These are phyloP conservation scores for Phytopythium mirpurense DNA, from an alignment of 352 stramenopile genomes.

Conservation along the genomic window DNA sequence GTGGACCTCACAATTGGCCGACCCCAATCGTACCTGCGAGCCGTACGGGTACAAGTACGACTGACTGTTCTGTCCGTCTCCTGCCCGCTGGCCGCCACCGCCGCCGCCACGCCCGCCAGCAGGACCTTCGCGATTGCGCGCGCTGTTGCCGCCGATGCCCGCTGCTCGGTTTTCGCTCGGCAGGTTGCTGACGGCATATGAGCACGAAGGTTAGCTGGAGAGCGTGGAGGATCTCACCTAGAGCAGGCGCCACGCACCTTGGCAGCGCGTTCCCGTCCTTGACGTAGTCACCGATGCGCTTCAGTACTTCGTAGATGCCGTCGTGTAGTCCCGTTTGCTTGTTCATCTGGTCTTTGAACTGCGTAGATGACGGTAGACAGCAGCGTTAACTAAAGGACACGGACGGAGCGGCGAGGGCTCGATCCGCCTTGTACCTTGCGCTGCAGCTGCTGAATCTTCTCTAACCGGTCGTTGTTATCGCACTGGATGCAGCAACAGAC, in stretches of 20 bases:
- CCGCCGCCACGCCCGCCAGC: constrained; percentile 35
- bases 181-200: constrained; percentile 39
- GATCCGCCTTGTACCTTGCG: constrained; percentile 77
- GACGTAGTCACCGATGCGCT: constrained; percentile 73
- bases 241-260: constrained; percentile 19
- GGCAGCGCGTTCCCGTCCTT: constrained; percentile 71
- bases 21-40: constrained; percentile 26
- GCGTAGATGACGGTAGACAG: neutral
- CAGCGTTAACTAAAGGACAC: neutral
- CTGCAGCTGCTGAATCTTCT: constrained; percentile 69
- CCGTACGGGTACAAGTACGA: constrained; percentile 84
- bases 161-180: constrained; percentile 83
- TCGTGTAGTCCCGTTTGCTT: constrained; percentile 79
- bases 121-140: constrained; percentile 24
- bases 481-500: constrained; percentile 24
- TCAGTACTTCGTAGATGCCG: constrained; percentile 80
- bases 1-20: no score
- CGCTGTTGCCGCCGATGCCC: constrained; percentile 67
- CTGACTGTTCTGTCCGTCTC: constrained; percentile 58
- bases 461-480: constrained; percentile 81
- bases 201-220: neutral
- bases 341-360: constrained; percentile 90
- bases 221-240: neutral
- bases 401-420: neutral
- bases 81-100: constrained; percentile 29